Evolutionary conservation across 371 early-diverging fungal genomes (phyloP), one percentile per base, ranked within the genome.

Genomic region (Actinomucor elegans): DNA sequence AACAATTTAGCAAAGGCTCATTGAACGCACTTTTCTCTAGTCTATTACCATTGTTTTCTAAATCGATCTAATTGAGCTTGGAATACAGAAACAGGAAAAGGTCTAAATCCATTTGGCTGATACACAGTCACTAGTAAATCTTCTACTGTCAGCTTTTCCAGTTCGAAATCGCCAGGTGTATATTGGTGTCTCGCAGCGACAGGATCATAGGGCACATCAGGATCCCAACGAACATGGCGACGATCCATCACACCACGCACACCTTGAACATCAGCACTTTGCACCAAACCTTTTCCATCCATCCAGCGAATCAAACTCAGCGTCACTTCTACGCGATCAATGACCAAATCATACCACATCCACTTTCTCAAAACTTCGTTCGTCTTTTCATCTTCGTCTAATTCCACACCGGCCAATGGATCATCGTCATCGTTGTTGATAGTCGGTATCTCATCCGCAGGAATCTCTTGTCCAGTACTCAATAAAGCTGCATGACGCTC

Each of bases 231-330:
- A 4, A 98, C 88, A 64, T 91, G 88, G 4, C 90, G 80, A 14
- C 96, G 86, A 66, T 97, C 95, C 1, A 94, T 79, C 1, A 88
- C 84, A 20, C 98, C 98, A 6, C 96, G 86, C 0, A 95, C 87
- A 5, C 97, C 97, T 32, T 88, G 87, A 31, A 98, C 57, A 38
- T 77, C 84, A 9, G 89, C 89, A 68, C 87, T 90, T 55, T 90
- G 84, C 4, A 98, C 82, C 15, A 96, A 61, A 2, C 97, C 97
- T 45, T 91, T 90, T 48, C 94, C 93, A 55, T 96, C 94, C 61
- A 96, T 77, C 91, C 92, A 96, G 20, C 93, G 83, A 79, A 92
- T 88, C 32, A 96, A 77, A 28, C 89, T 90, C 10, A 98, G 68
- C 0, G 91, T 85, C 17, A 96, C 90, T 34, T 97, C 93, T 7